Conservation (phyloP, 148 eudicot species). For the Rhododendron vialii region DNA sequence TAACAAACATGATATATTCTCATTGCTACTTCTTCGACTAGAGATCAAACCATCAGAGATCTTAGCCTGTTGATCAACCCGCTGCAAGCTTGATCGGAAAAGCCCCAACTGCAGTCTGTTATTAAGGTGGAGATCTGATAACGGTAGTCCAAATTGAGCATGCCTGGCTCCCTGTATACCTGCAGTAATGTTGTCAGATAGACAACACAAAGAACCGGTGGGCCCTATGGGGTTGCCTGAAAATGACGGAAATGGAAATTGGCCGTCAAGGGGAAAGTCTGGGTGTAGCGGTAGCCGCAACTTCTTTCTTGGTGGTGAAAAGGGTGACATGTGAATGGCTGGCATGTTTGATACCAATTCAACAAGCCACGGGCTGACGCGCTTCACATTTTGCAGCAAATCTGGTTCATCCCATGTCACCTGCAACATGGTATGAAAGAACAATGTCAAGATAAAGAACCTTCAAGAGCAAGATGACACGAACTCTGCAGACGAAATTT, state of each 20-base stretch:
- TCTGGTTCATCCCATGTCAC: slow-evolving; percentile 61
- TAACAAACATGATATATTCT: slow-evolving; percentile 46
- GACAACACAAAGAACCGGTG: slow-evolving; percentile 43
- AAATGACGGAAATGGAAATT: slow-evolving; percentile 39
- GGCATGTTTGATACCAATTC: slow-evolving; percentile 55
- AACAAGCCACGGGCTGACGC: slow-evolving; percentile 60
- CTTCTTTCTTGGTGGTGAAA: slow-evolving; percentile 52
- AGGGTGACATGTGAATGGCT: slow-evolving; percentile 38
- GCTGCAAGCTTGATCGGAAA: slow-evolving; percentile 34
- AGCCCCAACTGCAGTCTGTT: slow-evolving; percentile 60
- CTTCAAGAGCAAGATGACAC: neutral
- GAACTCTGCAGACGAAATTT: neutral
- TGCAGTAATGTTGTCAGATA: slow-evolving; percentile 60
- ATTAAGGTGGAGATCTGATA: slow-evolving; percentile 57
- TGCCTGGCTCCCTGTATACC: slow-evolving; percentile 99
- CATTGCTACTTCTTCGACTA: slow-evolving; percentile 17
- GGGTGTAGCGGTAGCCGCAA: slow-evolving; percentile 35
- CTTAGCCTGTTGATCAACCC: slow-evolving; percentile 21
- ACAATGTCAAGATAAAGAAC: neutral
- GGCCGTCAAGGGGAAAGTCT: slow-evolving; percentile 40
- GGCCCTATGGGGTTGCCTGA: slow-evolving; percentile 45
- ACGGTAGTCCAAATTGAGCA: slow-evolving; percentile 70
- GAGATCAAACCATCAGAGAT: slow-evolving; percentile 14
- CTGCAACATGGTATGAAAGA: slow-evolving; percentile 16
- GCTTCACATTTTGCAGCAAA: slow-evolving; percentile 48